Percentiles rank a stretch among this genome's conserved stretches.
phyloP scores from a whole-genome alignment of 805 yeast genomes.

The Saccharomyces kudriavzevii region DNA sequence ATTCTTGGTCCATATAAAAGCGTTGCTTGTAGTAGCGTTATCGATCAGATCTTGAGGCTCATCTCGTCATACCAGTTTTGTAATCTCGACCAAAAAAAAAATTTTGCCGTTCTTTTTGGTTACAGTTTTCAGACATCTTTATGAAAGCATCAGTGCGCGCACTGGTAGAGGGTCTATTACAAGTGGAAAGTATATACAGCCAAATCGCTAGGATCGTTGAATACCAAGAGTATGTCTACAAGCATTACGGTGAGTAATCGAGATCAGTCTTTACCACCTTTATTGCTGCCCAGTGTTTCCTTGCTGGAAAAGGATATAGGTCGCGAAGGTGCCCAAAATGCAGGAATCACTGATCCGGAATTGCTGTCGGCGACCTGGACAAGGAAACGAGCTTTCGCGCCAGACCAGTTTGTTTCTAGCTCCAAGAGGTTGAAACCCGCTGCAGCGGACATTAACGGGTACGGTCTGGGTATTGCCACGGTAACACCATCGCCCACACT shows the following conservation, averaged over 20 bases:
- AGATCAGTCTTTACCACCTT: conserved; percentile 25
- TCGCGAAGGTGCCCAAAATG: neutral
- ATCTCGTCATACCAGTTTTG: neutral
- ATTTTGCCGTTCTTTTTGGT: neutral
- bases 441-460: neutral
- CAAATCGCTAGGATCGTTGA: neutral
- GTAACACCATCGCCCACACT: conserved; percentile 9
- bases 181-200: neutral
- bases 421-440: conserved; percentile 14
- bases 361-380: neutral
- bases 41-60: neutral
- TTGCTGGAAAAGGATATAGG: neutral
- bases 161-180: neutral
- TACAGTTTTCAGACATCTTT: neutral
- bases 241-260: conserved; percentile 25
- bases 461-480: conserved; percentile 2
- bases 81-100: neutral
- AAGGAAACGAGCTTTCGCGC: conserved; percentile 14
- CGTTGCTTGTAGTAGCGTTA: neutral
- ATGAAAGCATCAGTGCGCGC: neutral
- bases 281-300: conserved; percentile 21
- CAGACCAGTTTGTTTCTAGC: conserved; percentile 6
- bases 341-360: neutral
- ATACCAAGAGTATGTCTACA: conserved; percentile 8
- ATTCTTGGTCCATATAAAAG: neutral